These are phyloP conservation scores for Zasmidium cellare DNA, from an alignment of 2,329 filamentous ascomycete genomes.

Conservation along the genomic window DNA sequence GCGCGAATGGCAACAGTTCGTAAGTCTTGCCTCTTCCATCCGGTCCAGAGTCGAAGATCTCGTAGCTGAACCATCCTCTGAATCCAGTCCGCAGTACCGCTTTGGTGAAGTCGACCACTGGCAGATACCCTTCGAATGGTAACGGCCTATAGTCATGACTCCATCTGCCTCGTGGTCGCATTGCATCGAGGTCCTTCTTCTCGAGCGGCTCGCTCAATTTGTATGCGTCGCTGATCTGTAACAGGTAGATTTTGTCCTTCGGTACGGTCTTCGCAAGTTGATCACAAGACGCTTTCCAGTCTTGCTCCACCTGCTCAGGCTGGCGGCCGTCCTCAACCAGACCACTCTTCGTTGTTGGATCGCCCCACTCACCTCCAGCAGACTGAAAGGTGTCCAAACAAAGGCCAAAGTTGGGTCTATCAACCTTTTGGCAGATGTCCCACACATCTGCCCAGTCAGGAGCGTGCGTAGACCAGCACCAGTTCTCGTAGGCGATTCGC, in stretches of 20 bases:
- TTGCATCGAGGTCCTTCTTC: conserved; percentile 51
- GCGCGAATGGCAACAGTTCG: conserved; percentile 43
- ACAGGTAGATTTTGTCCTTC: conserved; percentile 68
- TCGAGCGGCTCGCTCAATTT: conserved; percentile 58
- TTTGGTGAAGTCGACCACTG: conserved; percentile 62
- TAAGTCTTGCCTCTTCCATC: conserved; percentile 56
- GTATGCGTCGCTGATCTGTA: conserved; percentile 77
- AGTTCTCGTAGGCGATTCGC: conserved; percentile 75
- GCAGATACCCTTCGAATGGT: conserved; percentile 71
- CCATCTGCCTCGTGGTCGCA: conserved; percentile 66
- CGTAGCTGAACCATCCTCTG: conserved; percentile 65
- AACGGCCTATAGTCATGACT: conserved; percentile 70
- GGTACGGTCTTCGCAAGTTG: conserved; percentile 61
- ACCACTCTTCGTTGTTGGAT: conserved; percentile 66
- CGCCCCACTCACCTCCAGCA: conserved; percentile 70
- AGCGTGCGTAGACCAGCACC: conserved; percentile 75
- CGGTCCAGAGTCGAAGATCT: conserved; percentile 65
- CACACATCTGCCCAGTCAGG: conserved; percentile 69
- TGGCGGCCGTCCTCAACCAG: conserved; percentile 51
- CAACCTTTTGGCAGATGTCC: conserved; percentile 63
- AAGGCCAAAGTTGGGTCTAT: conserved; percentile 67
- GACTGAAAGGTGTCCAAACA: conserved; percentile 80
- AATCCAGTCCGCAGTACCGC: conserved; percentile 70
- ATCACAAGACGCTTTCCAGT: conserved; percentile 36
- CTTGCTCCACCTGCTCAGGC: conserved; percentile 48